Evolutionary conservation across 2,329 filamentous ascomycete genomes (phyloP).

Genomic region (Pezicula carpinea): DNA sequence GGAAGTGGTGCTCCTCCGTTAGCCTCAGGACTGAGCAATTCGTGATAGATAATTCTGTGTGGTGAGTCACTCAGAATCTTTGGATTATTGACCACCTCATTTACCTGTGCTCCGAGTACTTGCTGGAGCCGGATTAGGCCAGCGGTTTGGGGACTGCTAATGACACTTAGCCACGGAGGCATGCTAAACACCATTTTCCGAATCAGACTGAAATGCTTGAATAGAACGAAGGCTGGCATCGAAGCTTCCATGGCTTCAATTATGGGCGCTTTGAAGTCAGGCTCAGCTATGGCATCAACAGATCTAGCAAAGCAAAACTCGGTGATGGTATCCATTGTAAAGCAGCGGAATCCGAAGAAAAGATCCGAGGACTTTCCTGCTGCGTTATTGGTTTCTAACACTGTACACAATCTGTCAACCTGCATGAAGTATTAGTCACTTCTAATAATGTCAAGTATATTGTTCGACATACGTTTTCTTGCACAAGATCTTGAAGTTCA

Average conservation of each 20-base stretch:
- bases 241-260: slow-evolving; percentile 36
- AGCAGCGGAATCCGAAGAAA: slow-evolving; percentile 30
- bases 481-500: slow-evolving; percentile 31
- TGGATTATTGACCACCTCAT: slow-evolving; percentile 11
- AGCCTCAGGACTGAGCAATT: slow-evolving; percentile 27
- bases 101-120: slow-evolving; percentile 15
- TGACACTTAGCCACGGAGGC: slow-evolving; percentile 18
- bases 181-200: slow-evolving; percentile 19
- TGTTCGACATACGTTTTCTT: slow-evolving; percentile 26
- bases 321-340: slow-evolving; percentile 34
- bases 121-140: slow-evolving; percentile 15
- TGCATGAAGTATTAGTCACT: slow-evolving; percentile 7
- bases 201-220: slow-evolving; percentile 33
- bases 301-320: slow-evolving; percentile 37
- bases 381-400: slow-evolving; percentile 22
- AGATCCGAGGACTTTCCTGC: slow-evolving; percentile 24
- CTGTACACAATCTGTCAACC: slow-evolving; percentile 28
- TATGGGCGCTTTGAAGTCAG: slow-evolving; percentile 36
- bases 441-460: background rate
- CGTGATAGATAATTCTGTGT: slow-evolving; percentile 32
- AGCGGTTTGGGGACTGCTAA: slow-evolving; percentile 17
- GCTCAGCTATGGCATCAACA: slow-evolving; percentile 32
- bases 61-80: slow-evolving; percentile 22
- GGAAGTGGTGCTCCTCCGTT: slow-evolving; percentile 21
- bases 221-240: slow-evolving; percentile 29